Base-by-base conservation (phyloP, 495 filamentous ascomycete species). In the Penicillium daleae region DNA sequence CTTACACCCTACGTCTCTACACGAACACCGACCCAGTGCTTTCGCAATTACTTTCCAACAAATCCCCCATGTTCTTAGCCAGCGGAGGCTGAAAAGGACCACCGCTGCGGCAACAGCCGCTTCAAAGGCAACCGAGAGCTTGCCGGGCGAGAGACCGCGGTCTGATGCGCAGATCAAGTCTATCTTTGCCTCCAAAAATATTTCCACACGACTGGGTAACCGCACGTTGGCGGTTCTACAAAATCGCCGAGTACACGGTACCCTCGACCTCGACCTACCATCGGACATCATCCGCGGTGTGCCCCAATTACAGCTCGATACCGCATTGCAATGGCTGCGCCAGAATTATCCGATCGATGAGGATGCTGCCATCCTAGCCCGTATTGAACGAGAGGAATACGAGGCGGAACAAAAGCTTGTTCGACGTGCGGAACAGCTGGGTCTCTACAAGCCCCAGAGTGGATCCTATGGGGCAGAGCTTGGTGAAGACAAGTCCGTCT, bases 341-440 rank as follows among this genome's bases (percentile, higher is more conserved):
- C 70, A 73, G 22, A 80, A 83, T 29, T 83, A 89, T 35, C 87
- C 89, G 0, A 76, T 96, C 6, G 91, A 97, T 59, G 93, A 97
- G 70, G 82, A 93, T 62, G 83, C 80, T 6, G 84, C 84, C 0
- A 85, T 87, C 6, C 60, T 92, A 32, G 80, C 77, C 3, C 86
- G 85, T 46, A 76, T 90, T 33, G 89, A 91, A 62, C 77, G 74
- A 42, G 87, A 88, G 67, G 78, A 85, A 29, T 65, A 61, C 8
- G 70, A 77, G 53, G 72, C 73, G 33, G 73, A 80, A 39, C 67
- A 80, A 61, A 73, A 80, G 52, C 65, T 83, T 6, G 64, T 82
- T 26, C 75, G 78, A 5, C 75, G 80, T 24, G 80, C 75, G 9
- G 75, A 79, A 61, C 66, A 72, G 57, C 66, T 80, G 31, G 81